Evolutionary conservation across 2,329 filamentous ascomycete species (phyloP), one percentile per base, ranked within the genome.

Genomic region (Phialophora chinensis): DNA sequence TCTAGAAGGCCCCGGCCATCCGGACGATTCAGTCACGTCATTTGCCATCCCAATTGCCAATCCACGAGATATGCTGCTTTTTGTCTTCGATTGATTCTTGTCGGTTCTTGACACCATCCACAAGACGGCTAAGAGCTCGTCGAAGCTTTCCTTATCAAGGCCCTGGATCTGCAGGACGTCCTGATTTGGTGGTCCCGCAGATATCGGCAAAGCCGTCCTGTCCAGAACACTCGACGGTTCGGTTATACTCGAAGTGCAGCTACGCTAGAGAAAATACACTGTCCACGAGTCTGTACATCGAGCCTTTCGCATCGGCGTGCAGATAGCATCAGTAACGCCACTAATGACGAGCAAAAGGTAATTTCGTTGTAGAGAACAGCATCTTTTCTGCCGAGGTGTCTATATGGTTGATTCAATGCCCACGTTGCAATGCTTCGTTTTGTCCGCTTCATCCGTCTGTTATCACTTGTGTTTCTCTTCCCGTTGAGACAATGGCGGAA

Each of bases 41-140:
- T 64, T 64, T 60, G 44, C 54, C 31, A 53, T 64, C 62, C 14
- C 10, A 44, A 64, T 64, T 60, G 62, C 35, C 42, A 64, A 60
- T 64, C 53, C 55, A 31, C 29, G 6, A 44, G 11, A 20, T 12
- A 31, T 57, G 54, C 33, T 25, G 31, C 20, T 29, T 25, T 42
- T 54, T 7, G 42, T 25, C 25, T 47, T 42, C n/a, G 25, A n/a
- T 27, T 17, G 47, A 12, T 29, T 23, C 7, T 17, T 47, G 17
- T 20, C 12, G 10, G 6, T 25, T 3, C 27, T 57, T 53, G 44
- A 20, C 11, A 31, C 23, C 12, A 17, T 53, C 44, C 11, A 35
- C 11, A 23, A 35, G 29, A 12, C 8, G 31, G 50, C 17, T 20
- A 44, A 60, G 54, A 53, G 1, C 27, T 60, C 42, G 38, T 53